Evolutionary conservation across 345 rosid species (phyloP), one percentile per base, ranked within the genome.

Genomic region (Moringa oleifera): DNA sequence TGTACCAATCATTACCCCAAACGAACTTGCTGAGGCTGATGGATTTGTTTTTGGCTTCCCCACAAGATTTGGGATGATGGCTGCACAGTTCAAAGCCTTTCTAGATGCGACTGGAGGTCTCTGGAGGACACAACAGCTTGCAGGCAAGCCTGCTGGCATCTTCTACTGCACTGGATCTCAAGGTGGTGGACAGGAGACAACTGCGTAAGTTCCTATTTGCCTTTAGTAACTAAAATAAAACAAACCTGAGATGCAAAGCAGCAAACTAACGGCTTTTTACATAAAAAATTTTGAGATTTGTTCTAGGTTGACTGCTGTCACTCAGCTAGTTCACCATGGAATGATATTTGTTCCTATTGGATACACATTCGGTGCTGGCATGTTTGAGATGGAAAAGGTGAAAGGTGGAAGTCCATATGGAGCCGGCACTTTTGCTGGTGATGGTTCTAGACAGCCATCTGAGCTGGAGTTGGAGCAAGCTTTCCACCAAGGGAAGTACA

Each of bases 101-200:
- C 45, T 93, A 65, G 98, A 93, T 67, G 85, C 97, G 58, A 93
- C 98, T 17, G 97, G 98, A 63, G 95, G 91, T 25, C 78, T 87
- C 58, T 90, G 98, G 98, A 86, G 96, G 68, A 78, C 98, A 58
- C 98, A 87, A 46, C 80, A 81, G 59, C 98, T 92, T 19, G 98
- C 98, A 0, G 98, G 98, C 59, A 93, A 87, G 67, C 96, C 98
- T 59, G 98, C 98, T 25, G 98, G 98, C 49, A 75, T 93, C 70
- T 93, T 93, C 79, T 90, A 75, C 75, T 90, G 98, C 84, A 93
- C 98, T 24, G 98, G 97, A 36, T 90, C 98, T 68, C 97, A 93
- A 76, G 98, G 98, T 15, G 98, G 98, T 22, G 98, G 98, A 45
- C 98, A 93, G 68, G 98, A 93, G 76, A 93, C 97, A 49, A 93